Evolutionary conservation across 345 rosid species (phyloP), one percentile per base, ranked within the genome.

Genomic region (Corchorus olitorius): DNA sequence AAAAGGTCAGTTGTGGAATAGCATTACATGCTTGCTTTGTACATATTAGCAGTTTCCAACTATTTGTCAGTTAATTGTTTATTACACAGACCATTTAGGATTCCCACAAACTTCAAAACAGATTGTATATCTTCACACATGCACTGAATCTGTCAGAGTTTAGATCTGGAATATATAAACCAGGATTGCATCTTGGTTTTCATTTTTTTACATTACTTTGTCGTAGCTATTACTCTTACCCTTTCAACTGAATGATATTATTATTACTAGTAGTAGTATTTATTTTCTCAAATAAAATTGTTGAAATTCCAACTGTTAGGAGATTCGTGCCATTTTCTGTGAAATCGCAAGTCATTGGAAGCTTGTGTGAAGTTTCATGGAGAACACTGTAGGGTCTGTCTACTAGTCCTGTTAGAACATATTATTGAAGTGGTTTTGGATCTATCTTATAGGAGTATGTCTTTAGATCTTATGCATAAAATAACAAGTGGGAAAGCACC

Each of bases 121-220:
- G 45, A 50, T 6, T 17, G 60, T 33, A 48, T 48, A 49, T 68
- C 56, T 1, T 69, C 12, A 11, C 72, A 70, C 60, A 33, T 70
- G 73, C 73, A 16, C 46, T 52, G 74, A 33, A 22, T 49, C 15
- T 16, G 10, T 65, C 73, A 27, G 59, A 69, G 27, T 54, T 70
- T 34, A 53, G 8, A 70, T 70, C 60, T 46, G 55, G 37, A 46
- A 67, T 67, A 19, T 5, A 19, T 20, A 45, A 49, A 15, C 61
- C 61, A 15, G 20, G 72, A 15, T 27, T 8, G 27, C 60, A 12
- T 70, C n/a, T 11, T 46, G 52, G 4, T 67, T 46, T 16, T 20
- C 61, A 22, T 14, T 63, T 15, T 35, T 5, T 10, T 50, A 62
- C 15, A 10, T 33, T 27, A 20, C 20, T 67, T 22, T 65, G 17